Evolutionary conservation across 345 rosid genomes (phyloP).

Genomic region (Rhodamnia argentea): DNA sequence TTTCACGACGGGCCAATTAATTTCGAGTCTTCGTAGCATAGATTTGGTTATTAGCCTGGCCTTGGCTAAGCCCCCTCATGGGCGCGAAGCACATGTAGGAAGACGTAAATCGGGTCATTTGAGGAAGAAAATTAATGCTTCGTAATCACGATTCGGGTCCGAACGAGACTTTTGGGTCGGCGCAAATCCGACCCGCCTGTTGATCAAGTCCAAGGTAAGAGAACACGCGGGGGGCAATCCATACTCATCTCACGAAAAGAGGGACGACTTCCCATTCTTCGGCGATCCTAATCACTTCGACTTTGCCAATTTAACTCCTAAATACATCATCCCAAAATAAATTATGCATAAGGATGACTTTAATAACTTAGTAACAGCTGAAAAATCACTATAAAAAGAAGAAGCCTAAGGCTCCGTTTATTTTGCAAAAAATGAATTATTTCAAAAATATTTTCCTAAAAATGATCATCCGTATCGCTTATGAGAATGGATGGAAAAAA

Average conservation of each 20-base stretch:
- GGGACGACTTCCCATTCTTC: neutral
- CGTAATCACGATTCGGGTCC: neutral
- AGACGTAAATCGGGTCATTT: neutral
- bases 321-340: neutral
- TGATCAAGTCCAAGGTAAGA: neutral
- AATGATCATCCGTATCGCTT: too few relatives aligned
- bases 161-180: neutral
- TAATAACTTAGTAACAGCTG: neutral
- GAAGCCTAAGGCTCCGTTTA: neutral
- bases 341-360: neutral
- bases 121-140: neutral
- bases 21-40: neutral
- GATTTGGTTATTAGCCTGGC: neutral
- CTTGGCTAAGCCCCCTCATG: neutral
- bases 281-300: neutral
- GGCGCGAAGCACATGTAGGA: neutral
- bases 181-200: neutral
- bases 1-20: neutral
- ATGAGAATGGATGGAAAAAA: too few relatives aligned
- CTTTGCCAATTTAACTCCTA: neutral
- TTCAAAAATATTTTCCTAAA: too few relatives aligned
- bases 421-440: too few relatives aligned
- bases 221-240: neutral
- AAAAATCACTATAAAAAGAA: neutral
- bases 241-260: fast-evolving